Percentiles rank a stretch among this genome's conserved stretches.
Evolutionary conservation across 345 rosid genomes (phyloP).

Genomic region (Dipteronia sinensis): DNA sequence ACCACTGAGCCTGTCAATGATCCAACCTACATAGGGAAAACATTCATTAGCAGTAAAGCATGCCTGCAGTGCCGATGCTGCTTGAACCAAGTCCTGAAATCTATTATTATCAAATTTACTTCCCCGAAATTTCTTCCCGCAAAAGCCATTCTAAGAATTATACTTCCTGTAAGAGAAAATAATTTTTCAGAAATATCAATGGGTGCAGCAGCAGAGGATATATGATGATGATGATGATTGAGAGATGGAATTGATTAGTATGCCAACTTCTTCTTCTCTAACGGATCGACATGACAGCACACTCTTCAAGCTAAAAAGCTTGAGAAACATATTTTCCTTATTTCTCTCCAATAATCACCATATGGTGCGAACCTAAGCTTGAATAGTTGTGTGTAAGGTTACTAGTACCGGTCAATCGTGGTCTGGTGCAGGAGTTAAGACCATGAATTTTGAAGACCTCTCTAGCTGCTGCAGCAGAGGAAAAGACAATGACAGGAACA

Average conservation of each 20-base stretch:
- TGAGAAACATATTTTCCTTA: too few species aligned
- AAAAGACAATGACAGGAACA: constrained; percentile 22
- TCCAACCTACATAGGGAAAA: constrained; percentile 40
- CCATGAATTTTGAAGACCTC: constrained; percentile 17
- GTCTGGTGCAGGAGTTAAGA: too few species aligned
- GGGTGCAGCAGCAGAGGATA: background rate
- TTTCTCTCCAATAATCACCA: too few species aligned
- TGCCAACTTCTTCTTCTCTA: too few species aligned
- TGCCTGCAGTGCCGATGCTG: constrained; percentile 22
- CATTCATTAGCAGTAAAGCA: constrained; percentile 35
- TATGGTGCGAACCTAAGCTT: too few species aligned
- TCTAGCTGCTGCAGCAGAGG: constrained; percentile 31
- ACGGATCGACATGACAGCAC: too few species aligned
- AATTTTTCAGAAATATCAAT: constrained; percentile 30
- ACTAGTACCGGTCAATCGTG: too few species aligned
- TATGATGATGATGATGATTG: constrained; percentile 22
- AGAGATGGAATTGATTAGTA: constrained; percentile 24
- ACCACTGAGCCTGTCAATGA: constrained; percentile 40
- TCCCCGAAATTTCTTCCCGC: constrained; percentile 2
- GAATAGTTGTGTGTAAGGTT: too few species aligned
- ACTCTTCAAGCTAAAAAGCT: too few species aligned
- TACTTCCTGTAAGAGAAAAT: constrained; percentile 22
- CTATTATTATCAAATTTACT: constrained; percentile 31
- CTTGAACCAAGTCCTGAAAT: constrained; percentile 31
- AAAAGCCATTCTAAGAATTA: constrained; percentile 32